Evolutionary conservation across 2,329 filamentous ascomycete species (phyloP).

Genomic region (Geoglossum cookeanum): DNA sequence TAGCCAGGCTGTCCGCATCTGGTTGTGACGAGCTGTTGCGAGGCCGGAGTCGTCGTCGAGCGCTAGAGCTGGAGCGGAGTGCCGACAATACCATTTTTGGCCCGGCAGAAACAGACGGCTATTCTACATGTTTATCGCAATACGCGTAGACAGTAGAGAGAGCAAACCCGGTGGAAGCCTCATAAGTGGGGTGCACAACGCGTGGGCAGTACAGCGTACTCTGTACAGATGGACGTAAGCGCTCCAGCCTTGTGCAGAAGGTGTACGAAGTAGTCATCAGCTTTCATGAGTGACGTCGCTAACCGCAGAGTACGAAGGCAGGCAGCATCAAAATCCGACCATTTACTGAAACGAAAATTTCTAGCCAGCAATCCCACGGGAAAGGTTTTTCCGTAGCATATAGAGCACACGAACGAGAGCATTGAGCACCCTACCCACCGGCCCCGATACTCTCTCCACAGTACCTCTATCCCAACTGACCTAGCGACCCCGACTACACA

Average conservation of each 20-base stretch:
- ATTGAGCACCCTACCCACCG: no score
- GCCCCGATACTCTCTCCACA: constrained; percentile 3
- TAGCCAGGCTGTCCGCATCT: not conserved
- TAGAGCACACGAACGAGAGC: no score
- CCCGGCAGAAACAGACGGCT: not conserved
- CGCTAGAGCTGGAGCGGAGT: not conserved
- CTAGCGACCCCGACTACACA: constrained; percentile 8
- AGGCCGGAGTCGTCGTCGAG: not conserved
- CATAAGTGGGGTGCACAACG: not conserved
- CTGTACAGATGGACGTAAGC: no score
- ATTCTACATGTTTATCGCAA: not conserved
- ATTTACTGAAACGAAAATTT: no score
- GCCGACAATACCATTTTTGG: not conserved
- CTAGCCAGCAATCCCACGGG: no score
- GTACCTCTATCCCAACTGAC: constrained; percentile 10
- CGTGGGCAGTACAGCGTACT: not conserved
- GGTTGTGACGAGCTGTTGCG: not conserved
- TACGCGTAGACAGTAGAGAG: not conserved
- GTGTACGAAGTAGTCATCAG: no score
- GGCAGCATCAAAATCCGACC: no score
- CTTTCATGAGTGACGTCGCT: no score
- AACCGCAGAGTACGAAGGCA: no score
- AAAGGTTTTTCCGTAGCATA: no score
- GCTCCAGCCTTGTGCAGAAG: no score
- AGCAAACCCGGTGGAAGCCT: not conserved